Percentiles rank a stretch among this genome's conserved stretches.
Evolutionary conservation across 2,329 filamentous ascomycete genomes (phyloP).

Genomic region (Basipetospora sp.): DNA sequence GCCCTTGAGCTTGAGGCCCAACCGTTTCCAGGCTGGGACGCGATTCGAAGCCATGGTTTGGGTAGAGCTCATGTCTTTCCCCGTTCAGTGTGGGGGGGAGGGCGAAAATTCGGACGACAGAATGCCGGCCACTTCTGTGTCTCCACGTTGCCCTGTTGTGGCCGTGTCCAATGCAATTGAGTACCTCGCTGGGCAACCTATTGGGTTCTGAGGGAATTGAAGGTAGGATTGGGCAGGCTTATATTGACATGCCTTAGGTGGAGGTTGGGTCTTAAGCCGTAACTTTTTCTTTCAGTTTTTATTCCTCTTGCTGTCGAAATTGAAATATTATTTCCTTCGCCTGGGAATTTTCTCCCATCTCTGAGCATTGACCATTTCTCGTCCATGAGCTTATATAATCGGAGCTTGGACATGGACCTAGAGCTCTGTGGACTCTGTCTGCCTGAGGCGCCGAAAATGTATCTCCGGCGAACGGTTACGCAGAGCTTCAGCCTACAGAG

Average conservation of each 20-base stretch:
- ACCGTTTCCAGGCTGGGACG: constrained; percentile 46
- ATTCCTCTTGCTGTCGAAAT: no score
- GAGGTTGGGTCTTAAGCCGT: neutral
- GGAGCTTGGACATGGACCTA: no score
- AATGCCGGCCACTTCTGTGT: constrained; percentile 10
- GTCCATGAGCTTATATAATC: no score
- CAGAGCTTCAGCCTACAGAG: constrained; percentile 3
- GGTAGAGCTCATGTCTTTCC: constrained; percentile 27
- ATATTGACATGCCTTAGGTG: neutral
- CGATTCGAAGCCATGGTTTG: constrained; percentile 29
- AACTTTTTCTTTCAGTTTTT: constrained; percentile 4
- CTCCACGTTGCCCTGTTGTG: neutral
- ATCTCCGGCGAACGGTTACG: no score
- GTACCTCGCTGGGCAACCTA: neutral
- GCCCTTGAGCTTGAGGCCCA: constrained; percentile 46
- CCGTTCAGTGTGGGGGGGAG: no score
- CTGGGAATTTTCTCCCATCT: no score
- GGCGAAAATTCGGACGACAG: no score
- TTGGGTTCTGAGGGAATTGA: neutral
- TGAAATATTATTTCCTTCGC: no score
- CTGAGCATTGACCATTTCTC: no score
- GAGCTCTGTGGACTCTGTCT: no score
- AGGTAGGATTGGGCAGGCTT: neutral
- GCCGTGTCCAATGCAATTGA: neutral
- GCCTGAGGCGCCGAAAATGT: no score